Percentiles rank a stretch among this genome's conserved stretches.
These are phyloP conservation scores for Curvularia lunata DNA, from an alignment of 2,329 filamentous ascomycete genomes.

Conservation along the genomic window DNA sequence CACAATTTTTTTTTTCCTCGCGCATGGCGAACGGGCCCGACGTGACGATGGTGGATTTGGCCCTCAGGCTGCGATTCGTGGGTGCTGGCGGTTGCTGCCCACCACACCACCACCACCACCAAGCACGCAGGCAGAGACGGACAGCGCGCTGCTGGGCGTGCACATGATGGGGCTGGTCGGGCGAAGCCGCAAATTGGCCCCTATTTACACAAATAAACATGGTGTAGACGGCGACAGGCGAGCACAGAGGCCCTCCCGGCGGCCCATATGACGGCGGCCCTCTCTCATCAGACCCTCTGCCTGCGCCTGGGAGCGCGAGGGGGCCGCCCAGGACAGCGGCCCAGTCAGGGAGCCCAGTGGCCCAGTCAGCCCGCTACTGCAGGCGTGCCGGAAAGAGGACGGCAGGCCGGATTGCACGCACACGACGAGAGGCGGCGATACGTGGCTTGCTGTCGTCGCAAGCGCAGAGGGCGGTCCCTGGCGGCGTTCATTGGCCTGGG, in stretches of 20 bases:
- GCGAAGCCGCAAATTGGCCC: constrained; percentile 28
- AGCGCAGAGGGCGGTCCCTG: constrained; percentile 33
- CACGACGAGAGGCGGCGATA: constrained; percentile 18
- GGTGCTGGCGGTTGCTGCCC: constrained; percentile 4
- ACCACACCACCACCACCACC: constrained; percentile 7
- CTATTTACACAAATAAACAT: constrained; percentile 23
- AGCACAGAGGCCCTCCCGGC: constrained; percentile 6
- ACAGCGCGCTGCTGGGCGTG: not conserved
- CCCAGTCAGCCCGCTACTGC: constrained; percentile 21
- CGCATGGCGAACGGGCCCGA: constrained; percentile 22
- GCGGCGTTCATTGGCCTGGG: constrained; percentile 33
- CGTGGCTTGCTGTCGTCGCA: constrained; percentile 38
- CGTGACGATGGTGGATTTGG: constrained; percentile 10
- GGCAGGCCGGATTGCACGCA: constrained; percentile 13
- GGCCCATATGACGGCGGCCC: constrained; percentile 13
- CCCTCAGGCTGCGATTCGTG: constrained; percentile 11
- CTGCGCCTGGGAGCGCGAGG: too few relatives aligned
- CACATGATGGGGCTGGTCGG: not conserved
- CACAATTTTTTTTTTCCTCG: constrained; percentile 36
- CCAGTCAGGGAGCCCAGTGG: constrained; percentile 15
- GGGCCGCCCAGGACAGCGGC: constrained; percentile 24
- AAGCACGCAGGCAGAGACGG: constrained; percentile 4
- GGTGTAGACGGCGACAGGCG: not conserved
- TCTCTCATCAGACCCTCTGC: not conserved
- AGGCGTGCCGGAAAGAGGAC: constrained; percentile 19